Conservation (phyloP, 202 grass and related monocot species). For the Zizania palustris region DNA sequence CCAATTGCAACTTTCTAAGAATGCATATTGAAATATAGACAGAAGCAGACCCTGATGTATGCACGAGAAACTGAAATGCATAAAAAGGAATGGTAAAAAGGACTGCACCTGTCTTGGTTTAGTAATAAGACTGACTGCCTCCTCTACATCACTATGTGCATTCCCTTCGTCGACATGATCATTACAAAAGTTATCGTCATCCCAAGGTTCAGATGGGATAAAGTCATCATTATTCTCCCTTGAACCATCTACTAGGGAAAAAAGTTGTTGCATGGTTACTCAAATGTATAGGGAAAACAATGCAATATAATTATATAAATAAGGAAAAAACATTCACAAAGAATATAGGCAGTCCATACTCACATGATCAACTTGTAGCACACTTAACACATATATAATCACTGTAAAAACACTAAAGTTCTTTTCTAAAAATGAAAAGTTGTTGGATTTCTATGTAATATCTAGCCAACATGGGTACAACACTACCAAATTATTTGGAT, state of each 20-base stretch:
- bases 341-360: constrained; percentile 18
- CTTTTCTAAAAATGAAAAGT: background rate
- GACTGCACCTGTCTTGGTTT: constrained; percentile 80
- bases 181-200: constrained; percentile 56
- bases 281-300: constrained; percentile 22
- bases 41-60: constrained; percentile 9
- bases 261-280: constrained; percentile 8
- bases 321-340: constrained; percentile 19
- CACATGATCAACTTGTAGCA: background rate
- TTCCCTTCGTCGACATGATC: constrained; percentile 63
- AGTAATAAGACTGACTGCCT: constrained; percentile 64
- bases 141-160: constrained; percentile 55
- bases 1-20: background rate
- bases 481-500: background rate
- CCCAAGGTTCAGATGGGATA: constrained; percentile 57
- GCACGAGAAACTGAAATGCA: constrained; percentile 15
- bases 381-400: background rate
- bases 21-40: background rate
- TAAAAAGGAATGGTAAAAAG: constrained; percentile 11
- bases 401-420: constrained; percentile 4
- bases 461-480: background rate
- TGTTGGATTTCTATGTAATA: background rate
- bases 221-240: constrained; percentile 48
- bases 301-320: constrained; percentile 31
- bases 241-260: constrained; percentile 45